A percentile compares a stretch with the other conserved stretches of the same genome.
phyloP scores from a whole-genome alignment of 2,329 filamentous ascomycete genomes.

The Aspergillus glaucus region DNA sequence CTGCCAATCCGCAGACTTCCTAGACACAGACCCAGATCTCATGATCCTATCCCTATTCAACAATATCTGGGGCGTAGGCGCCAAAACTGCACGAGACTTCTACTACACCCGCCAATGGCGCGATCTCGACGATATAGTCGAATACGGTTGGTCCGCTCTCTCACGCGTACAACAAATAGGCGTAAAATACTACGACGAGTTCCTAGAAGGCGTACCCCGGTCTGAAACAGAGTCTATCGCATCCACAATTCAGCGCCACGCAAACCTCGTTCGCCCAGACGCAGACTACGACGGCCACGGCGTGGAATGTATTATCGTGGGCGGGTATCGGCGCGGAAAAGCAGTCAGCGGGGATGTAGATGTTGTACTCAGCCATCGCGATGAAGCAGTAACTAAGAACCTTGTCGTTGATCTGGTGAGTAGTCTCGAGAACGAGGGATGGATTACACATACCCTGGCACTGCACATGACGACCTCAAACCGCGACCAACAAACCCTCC shows the following conservation, averaged over 20 bases:
- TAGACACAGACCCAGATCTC: slow-evolving; percentile 59
- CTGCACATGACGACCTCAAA: slow-evolving; percentile 65
- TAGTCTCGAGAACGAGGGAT: slow-evolving; percentile 60
- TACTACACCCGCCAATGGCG: slow-evolving; percentile 70
- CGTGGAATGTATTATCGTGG: slow-evolving; percentile 62
- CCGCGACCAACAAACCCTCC: slow-evolving; percentile 61
- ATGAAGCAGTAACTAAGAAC: slow-evolving; percentile 60
- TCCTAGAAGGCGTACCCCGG: slow-evolving; percentile 64
- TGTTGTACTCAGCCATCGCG: slow-evolving; percentile 71
- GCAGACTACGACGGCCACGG: slow-evolving; percentile 31
- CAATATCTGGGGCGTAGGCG: slow-evolving; percentile 87
- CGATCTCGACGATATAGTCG: slow-evolving; percentile 78
- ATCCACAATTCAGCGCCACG: slow-evolving; percentile 57
- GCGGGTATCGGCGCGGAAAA: slow-evolving; percentile 78
- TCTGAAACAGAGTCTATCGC: slow-evolving; percentile 67
- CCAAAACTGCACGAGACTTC: slow-evolving; percentile 72
- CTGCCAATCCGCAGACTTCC: slow-evolving; percentile 58
- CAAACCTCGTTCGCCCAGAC: slow-evolving; percentile 54
- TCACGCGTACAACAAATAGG: slow-evolving; percentile 86
- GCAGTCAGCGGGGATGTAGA: slow-evolving; percentile 72
- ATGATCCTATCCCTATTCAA: slow-evolving; percentile 64
- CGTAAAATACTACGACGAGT: slow-evolving; percentile 87
- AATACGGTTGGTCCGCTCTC: slow-evolving; percentile 69
- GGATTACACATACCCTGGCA: slow-evolving; percentile 75
- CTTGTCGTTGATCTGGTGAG: slow-evolving; percentile 67